Evolutionary conservation across 768 basidiomycete species (phyloP), one percentile per base, ranked within the genome.

Genomic region (Fistulinella prunicolor): DNA sequence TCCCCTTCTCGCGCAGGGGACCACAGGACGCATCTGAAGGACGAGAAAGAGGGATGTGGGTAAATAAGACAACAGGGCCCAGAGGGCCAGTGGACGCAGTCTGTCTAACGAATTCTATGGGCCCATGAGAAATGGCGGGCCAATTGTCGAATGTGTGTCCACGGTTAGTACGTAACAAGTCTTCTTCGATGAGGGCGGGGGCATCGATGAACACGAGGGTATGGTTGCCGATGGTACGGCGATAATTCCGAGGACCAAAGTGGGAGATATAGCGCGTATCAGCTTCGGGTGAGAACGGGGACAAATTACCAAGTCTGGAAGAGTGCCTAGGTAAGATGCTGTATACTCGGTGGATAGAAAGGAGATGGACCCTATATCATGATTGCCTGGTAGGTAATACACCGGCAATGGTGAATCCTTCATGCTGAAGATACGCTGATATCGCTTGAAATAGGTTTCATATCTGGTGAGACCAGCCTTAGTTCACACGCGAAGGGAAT

Each of bases 21-120:
- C 94, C 94, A 63, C 94, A 97, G 17, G 70, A 59, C 3, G 83
- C 75, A 6, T 75, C 76, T 34, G 81, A 80, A 3, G 84, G 80
- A 35, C 94, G 77, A 36, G 80, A 80, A 9, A 97, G 78, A n/a
- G 94, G 94, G 40, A 97, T 91, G 62, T 97, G 94, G 3, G 80
- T 85, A 49, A 96, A 80, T 23, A 95, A 71, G 19, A 94, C 71
- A n/a, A 78, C 66, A 0, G 87, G 85, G 29, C 75, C 68, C 17
- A 47, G 54, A 46, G 65, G 55, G 16, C 35, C 47, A 16, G 30
- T 14, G 6, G 55, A 58, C 9, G 62, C 66, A 42, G 73, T 72
- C 42, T 69, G 65, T 49, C 73, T 76, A 30, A 80, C 67, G 49
- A 81, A 83, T 30, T 82, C 78, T 19, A 81, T 66, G 6, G 83